Evolutionary conservation across 2,329 filamentous ascomycete genomes (phyloP).

Genomic region (Aspergillus eucalypticola): DNA sequence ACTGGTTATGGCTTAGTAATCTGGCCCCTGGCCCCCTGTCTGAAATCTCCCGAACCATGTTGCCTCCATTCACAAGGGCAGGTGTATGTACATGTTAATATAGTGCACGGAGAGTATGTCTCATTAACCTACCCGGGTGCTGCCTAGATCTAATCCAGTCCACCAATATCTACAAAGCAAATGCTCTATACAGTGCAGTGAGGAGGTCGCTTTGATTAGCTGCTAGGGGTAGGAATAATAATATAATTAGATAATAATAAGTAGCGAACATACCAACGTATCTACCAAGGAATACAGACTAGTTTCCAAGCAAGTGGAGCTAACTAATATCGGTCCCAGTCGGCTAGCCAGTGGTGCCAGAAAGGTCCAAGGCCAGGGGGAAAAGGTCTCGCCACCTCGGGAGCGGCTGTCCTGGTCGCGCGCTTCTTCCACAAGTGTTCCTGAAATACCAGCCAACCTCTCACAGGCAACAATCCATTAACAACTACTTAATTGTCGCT

Average conservation of each 20-base stretch:
- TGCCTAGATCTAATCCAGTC: too few relatives aligned
- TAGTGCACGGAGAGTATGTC: neutral
- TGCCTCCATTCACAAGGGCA: too few relatives aligned
- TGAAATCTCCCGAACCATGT: too few relatives aligned
- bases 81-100: too few relatives aligned
- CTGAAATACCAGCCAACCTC: slow-evolving; percentile 22
- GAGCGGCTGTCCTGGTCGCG: slow-evolving; percentile 25
- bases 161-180: too few relatives aligned
- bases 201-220: neutral
- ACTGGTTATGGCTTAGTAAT: too few relatives aligned
- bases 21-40: too few relatives aligned
- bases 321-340: slow-evolving; percentile 25
- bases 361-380: slow-evolving; percentile 22
- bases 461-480: neutral
- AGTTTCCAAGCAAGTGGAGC: slow-evolving; percentile 7
- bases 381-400: slow-evolving; percentile 39
- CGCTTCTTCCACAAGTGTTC: slow-evolving; percentile 15
- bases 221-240: neutral
- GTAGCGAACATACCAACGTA: neutral
- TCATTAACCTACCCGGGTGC: too few relatives aligned
- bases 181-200: too few relatives aligned
- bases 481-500: neutral
- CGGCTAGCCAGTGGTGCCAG: slow-evolving; percentile 38
- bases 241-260: slow-evolving; percentile 8
- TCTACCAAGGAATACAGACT: neutral